Conservation (phyloP, 2,329 filamentous ascomycete species). For the Dothiorella sarmentorum region DNA sequence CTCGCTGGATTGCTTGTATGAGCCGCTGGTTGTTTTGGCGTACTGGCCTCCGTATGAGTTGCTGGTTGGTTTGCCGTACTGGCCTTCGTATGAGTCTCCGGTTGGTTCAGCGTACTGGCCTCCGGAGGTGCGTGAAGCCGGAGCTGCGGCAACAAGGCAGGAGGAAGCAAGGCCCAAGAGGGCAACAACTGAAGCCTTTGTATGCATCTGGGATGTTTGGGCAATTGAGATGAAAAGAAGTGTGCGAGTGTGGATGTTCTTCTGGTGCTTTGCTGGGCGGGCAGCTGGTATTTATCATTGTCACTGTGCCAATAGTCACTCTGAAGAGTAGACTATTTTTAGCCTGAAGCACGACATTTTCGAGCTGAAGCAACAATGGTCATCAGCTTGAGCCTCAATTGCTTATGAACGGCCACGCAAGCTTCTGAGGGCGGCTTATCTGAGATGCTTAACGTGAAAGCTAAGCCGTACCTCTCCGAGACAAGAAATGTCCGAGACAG, state of each 20-base stretch:
- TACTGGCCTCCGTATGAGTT: too few relatives aligned
- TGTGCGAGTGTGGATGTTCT: neutral
- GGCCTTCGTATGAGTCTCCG: neutral
- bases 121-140: conserved; percentile 22
- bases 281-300: neutral
- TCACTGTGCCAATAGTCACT: neutral
- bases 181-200: conserved; percentile 23
- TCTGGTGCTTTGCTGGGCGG: neutral
- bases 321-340: neutral
- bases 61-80: too few relatives aligned
- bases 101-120: neutral
- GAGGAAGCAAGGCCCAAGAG: conserved; percentile 20
- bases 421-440: neutral
- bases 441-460: conserved; percentile 2
- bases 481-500: neutral
- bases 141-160: conserved; percentile 26
- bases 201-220: conserved; percentile 23
- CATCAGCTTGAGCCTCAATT: neutral
- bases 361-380: neutral
- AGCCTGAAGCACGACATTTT: neutral
- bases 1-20: too few relatives aligned
- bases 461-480: neutral
- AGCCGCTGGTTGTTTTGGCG: too few relatives aligned
- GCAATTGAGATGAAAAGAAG: neutral
- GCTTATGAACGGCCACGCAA: neutral